phyloP scores from a whole-genome alignment of 805 yeast species.

The Yamadazyma phyllophila region DNA sequence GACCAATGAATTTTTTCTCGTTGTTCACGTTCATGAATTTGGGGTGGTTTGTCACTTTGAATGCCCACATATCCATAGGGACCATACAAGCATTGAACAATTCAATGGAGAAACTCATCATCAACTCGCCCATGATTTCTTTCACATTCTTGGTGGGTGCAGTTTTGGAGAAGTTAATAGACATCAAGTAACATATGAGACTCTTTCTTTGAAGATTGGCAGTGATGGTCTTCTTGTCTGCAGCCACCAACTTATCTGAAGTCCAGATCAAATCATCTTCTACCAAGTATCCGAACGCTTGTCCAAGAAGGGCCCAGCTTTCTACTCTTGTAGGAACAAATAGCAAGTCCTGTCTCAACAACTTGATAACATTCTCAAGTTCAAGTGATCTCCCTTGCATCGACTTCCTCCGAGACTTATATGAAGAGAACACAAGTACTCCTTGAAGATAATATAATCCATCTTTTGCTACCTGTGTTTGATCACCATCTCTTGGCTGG shows the following conservation, averaged over 20 bases:
- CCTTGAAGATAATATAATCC: slow-evolving; percentile 76
- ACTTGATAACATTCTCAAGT: slow-evolving; percentile 66
- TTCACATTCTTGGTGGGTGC: slow-evolving; percentile 17
- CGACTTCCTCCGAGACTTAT: slow-evolving; percentile 66
- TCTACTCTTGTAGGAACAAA: slow-evolving; percentile 71
- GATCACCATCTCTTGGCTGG: slow-evolving; percentile 19
- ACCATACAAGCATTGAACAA: slow-evolving; percentile 56
- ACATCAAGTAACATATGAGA: slow-evolving; percentile 72
- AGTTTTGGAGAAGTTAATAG: slow-evolving; percentile 45
- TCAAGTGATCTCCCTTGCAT: slow-evolving; percentile 83
- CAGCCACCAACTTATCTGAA: slow-evolving; percentile 69
- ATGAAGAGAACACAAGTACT: slow-evolving; percentile 62
- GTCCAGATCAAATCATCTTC: slow-evolving; percentile 95
- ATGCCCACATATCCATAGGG: slow-evolving; percentile 66
- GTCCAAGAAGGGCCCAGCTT: slow-evolving; percentile 83
- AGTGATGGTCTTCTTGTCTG: slow-evolving; percentile 58
- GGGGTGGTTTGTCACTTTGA: slow-evolving; percentile 41
- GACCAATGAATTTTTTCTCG: slow-evolving; percentile 24
- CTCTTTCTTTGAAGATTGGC: slow-evolving; percentile 68
- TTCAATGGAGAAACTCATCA: slow-evolving; percentile 57
- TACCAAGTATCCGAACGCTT: slow-evolving; percentile 70
- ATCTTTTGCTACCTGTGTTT: slow-evolving; percentile 29
- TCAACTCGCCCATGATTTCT: slow-evolving; percentile 42
- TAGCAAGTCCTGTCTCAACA: slow-evolving; percentile 63
- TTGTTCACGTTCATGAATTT: slow-evolving; percentile 26